phyloP scores from a whole-genome alignment of 495 filamentous ascomycete species.

The Melanomma pulvis-pyrius region DNA sequence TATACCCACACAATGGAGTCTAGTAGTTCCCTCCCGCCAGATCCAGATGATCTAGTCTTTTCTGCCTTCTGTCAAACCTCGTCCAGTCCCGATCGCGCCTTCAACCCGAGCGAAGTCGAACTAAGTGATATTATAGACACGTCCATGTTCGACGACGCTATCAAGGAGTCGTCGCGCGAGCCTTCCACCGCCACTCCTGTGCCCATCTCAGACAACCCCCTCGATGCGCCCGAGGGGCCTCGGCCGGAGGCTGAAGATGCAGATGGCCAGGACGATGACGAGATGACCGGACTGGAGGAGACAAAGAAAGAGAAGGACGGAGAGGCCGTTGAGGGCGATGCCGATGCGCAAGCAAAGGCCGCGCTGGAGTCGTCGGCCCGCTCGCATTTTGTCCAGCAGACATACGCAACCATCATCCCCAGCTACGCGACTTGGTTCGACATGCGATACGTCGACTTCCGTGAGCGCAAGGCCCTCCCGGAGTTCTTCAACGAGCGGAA shows the following conservation, averaged over 20 bases:
- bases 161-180: slow-evolving; percentile 53
- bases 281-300: slow-evolving; percentile 76
- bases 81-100: background rate
- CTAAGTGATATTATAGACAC: slow-evolving; percentile 3
- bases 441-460: slow-evolving; percentile 84
- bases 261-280: slow-evolving; percentile 72
- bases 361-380: slow-evolving; percentile 81
- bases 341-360: slow-evolving; percentile 58
- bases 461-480: slow-evolving; percentile 88
- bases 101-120: background rate
- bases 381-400: slow-evolving; percentile 87
- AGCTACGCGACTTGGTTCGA: slow-evolving; percentile 99
- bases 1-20: background rate
- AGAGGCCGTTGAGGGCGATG: slow-evolving; percentile 35
- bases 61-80: background rate
- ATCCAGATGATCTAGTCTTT: background rate
- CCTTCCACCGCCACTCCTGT: slow-evolving; percentile 52
- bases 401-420: slow-evolving; percentile 90
- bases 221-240: slow-evolving; percentile 82
- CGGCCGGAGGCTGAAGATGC: slow-evolving; percentile 64
- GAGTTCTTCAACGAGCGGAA: slow-evolving; percentile 99
- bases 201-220: slow-evolving; percentile 73
- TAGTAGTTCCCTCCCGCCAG: background rate
- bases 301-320: slow-evolving; percentile 58
- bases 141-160: background rate